Evolutionary conservation across 2,329 filamentous ascomycete species (phyloP), one percentile per base, ranked within the genome.

Genomic region (Cytospora schulzeri): DNA sequence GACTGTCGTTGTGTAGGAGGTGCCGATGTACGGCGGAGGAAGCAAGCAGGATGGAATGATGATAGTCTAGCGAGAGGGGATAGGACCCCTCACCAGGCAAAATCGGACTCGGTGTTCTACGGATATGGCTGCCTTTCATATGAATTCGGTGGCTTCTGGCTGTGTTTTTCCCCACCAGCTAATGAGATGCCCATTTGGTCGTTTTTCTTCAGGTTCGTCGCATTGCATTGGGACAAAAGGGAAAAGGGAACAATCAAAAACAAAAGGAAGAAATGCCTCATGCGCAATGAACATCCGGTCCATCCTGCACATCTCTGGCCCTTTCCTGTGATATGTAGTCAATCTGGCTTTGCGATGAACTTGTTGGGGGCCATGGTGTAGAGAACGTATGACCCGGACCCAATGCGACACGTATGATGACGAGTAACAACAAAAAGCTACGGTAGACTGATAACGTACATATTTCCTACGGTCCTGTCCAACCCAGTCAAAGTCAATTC

Each of bases 81-180:
- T 31, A 55, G 24, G 48, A 48, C 29, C 54, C 31, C 31, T 55
- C 62, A 64, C 60, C 65, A 66, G 58, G 55, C 65, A 64, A 65
- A 66, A 65, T 65, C 62, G 65, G 65, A 66, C 53, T 65, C 65
- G 65, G 65, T 66, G 62, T 66, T 66, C 65, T 59, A 66, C 58
- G 65, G 65, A 65, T 66, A n/a, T 22, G 65, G 62, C 65, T 66
- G 51, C 65, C 65, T 48, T 65, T 29, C 45, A 62, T 65, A 19
- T 41, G 38, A 57, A 66, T 53, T 56, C 48, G 65, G 65, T 62
- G 62, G 65, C 62, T 38, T 56, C n/a, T 60, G 58, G 62, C 65
- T 65, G 58, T 59, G 31, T 54, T 56, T 54, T 35, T 48, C 19
- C 19, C 33, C n/a, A n/a, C 45, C 58, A 66, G 62, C 62, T 48